phyloP scores from a whole-genome alignment of 2,329 filamentous ascomycete species.

The Cordyceps farinosa region DNA sequence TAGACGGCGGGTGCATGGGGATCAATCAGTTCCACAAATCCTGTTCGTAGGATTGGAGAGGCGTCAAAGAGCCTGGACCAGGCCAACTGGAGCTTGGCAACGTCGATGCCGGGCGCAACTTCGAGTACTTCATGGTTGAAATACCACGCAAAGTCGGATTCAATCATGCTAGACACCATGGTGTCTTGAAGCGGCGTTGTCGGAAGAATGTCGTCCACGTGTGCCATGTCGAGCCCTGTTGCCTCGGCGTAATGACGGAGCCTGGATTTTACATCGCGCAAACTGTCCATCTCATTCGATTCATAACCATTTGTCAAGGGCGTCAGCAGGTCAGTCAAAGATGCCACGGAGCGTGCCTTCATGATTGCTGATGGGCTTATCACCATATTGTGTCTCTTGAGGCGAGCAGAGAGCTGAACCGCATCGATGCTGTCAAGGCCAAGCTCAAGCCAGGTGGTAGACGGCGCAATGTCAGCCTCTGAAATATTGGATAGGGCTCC shows the following conservation, averaged over 20 bases:
- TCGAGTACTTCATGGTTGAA: slow-evolving; percentile 80
- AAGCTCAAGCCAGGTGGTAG: slow-evolving; percentile 70
- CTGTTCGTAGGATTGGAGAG: slow-evolving; percentile 72
- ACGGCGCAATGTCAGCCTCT: slow-evolving; percentile 48
- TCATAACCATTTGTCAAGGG: slow-evolving; percentile 16
- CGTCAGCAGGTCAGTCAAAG: slow-evolving; percentile 14
- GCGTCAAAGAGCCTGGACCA: slow-evolving; percentile 57
- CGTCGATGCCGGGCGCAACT: slow-evolving; percentile 52
- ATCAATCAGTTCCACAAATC: slow-evolving; percentile 64
- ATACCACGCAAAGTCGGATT: slow-evolving; percentile 70
- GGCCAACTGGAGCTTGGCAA: slow-evolving; percentile 54
- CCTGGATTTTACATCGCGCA: not conserved
- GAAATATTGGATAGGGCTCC: slow-evolving; percentile 56
- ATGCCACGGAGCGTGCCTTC: slow-evolving; percentile 69
- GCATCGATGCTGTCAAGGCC: slow-evolving; percentile 90
- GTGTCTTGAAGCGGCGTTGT: slow-evolving; percentile 82
- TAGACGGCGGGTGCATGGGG: slow-evolving; percentile 49
- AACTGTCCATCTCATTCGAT: not conserved
- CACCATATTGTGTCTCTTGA: slow-evolving; percentile 57
- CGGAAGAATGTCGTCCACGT: slow-evolving; percentile 62
- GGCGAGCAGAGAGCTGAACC: slow-evolving; percentile 73
- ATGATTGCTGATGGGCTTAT: slow-evolving; percentile 76
- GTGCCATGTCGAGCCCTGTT: slow-evolving; percentile 5
- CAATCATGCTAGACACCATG: slow-evolving; percentile 78
- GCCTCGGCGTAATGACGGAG: slow-evolving; percentile 2